Evolutionary conservation across 345 rosid genomes (phyloP).

Genomic region (Bruguiera gymnorhiza): DNA sequence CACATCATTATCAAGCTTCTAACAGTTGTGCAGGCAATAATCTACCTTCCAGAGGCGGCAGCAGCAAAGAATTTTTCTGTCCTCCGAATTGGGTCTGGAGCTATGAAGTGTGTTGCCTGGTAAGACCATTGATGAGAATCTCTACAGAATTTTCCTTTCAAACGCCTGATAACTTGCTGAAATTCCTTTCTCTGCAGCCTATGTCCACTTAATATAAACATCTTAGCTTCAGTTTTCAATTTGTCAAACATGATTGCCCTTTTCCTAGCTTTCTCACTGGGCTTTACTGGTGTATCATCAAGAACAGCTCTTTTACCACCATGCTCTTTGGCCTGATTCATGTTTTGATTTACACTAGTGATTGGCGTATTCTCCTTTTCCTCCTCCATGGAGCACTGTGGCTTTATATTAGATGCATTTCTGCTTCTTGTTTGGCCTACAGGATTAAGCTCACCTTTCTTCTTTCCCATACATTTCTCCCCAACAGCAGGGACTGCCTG

Average conservation of each 20-base stretch:
- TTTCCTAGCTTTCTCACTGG: slow-evolving; percentile 25
- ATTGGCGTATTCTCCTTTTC: slow-evolving; percentile 45
- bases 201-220: slow-evolving; percentile 72
- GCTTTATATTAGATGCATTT: slow-evolving; percentile 13
- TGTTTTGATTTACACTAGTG: slow-evolving; percentile 22
- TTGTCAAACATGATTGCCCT: slow-evolving; percentile 22
- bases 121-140: slow-evolving; percentile 98
- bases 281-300: slow-evolving; percentile 22
- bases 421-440: slow-evolving; percentile 15
- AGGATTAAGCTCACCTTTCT: slow-evolving; percentile 13
- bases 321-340: slow-evolving; percentile 11
- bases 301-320: slow-evolving; percentile 28
- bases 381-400: slow-evolving; percentile 19
- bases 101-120: slow-evolving; percentile 88
- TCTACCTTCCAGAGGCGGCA: slow-evolving; percentile 43
- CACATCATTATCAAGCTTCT: not conserved
- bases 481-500: slow-evolving; percentile 19
- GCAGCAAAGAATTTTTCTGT: slow-evolving; percentile 69
- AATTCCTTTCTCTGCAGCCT: slow-evolving; percentile 66
- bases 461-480: slow-evolving; percentile 23
- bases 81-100: slow-evolving; percentile 68
- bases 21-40: slow-evolving; percentile 11
- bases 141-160: slow-evolving; percentile 75
- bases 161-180: slow-evolving; percentile 54
- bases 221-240: slow-evolving; percentile 36